phyloP scores from a whole-genome alignment of 768 basidiomycete genomes.

The Mycena filopes region DNA sequence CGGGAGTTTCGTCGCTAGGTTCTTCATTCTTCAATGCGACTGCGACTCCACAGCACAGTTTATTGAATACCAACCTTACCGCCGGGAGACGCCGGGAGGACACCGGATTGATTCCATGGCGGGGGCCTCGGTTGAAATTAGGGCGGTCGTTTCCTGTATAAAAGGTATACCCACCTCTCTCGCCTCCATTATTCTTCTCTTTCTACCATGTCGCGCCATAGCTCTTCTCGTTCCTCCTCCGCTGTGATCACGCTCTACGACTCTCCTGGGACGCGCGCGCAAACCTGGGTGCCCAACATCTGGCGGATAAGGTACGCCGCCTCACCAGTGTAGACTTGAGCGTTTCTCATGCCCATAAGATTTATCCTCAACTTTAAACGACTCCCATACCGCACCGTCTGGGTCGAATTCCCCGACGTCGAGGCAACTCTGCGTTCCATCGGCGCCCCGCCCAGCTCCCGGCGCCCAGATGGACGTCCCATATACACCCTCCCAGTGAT shows the following conservation, averaged over 20 bases:
- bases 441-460: conserved; percentile 66
- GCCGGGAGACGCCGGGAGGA: too few species aligned
- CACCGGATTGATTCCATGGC: too few species aligned
- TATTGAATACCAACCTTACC: too few species aligned
- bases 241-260: conserved; percentile 17
- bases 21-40: too few species aligned
- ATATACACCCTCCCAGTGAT: conserved; percentile 79
- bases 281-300: conserved; percentile 40
- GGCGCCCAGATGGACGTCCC: conserved; percentile 64
- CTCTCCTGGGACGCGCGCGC: conserved; percentile 3
- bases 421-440: conserved; percentile 68
- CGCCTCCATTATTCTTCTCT: background rate
- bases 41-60: too few species aligned
- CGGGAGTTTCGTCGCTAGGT: too few species aligned
- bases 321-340: background rate
- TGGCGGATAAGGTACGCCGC: conserved; percentile 77
- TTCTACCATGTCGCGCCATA: conserved; percentile 5
- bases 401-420: conserved; percentile 78
- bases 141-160: background rate
- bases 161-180: background rate
- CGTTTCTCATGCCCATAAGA: background rate
- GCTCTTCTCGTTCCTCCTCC: background rate
- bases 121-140: background rate
- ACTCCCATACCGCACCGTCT: conserved; percentile 73
- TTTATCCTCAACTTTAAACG: conserved; percentile 74